A percentile compares a stretch with the other conserved stretches of the same genome.
phyloP scores from a whole-genome alignment of 2,329 filamentous ascomycete genomes.

The Setomelanomma holmii region DNA sequence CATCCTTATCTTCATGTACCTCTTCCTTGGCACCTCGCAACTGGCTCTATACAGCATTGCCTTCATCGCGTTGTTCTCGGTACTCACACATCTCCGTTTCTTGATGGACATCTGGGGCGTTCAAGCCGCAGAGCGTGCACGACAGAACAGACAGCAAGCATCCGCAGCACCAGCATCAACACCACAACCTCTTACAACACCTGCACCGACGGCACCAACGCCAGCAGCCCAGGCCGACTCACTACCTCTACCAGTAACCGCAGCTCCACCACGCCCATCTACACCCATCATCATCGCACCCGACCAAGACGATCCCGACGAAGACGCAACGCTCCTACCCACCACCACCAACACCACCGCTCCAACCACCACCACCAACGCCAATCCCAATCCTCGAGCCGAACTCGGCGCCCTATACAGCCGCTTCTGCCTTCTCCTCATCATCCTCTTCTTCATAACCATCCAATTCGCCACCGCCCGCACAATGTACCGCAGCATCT shows the following conservation, averaged over 20 bases:
- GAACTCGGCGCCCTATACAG: conserved; percentile 67
- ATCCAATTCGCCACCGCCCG: conserved; percentile 67
- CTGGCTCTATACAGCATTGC: conserved; percentile 62
- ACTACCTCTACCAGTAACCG: conserved; percentile 28
- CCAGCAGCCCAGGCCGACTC: conserved; percentile 11
- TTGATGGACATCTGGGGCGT: conserved; percentile 72
- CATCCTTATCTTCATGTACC: conserved; percentile 60
- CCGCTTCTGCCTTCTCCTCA: conserved; percentile 67
- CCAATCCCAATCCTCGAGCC: conserved; percentile 42
- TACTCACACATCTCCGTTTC: conserved; percentile 69
- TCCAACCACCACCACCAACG: conserved; percentile 33
- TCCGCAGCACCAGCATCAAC: conserved; percentile 27
- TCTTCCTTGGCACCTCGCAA: conserved; percentile 62
- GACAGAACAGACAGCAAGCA: conserved; percentile 54
- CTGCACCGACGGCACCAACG: conserved; percentile 30
- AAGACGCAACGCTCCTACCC: conserved; percentile 31
- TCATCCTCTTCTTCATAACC: conserved; percentile 64
- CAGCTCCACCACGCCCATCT: conserved; percentile 51
- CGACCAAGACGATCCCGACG: conserved; percentile 61
- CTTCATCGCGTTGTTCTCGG: conserved; percentile 66
- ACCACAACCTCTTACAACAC: conserved; percentile 25
- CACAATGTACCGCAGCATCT: conserved; percentile 58
- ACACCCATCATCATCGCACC: conserved; percentile 66
- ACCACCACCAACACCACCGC: conserved; percentile 35
- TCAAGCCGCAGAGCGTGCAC: conserved; percentile 60